A percentile compares a stretch with the other conserved stretches of the same genome.
Evolutionary conservation across 495 filamentous ascomycete species (phyloP).

Genomic region (Penicillium maclennaniae): DNA sequence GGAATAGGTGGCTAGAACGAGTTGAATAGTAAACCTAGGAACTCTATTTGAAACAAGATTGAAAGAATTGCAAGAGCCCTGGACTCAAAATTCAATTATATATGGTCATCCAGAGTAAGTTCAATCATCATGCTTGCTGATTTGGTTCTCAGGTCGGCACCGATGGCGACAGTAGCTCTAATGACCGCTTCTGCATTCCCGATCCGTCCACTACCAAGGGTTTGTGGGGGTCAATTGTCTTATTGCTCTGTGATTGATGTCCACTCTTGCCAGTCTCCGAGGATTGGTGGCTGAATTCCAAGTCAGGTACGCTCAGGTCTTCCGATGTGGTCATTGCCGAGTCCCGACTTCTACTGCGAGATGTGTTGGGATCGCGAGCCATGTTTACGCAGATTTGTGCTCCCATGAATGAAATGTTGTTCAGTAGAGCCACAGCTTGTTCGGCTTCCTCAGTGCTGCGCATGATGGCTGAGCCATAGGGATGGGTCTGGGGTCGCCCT

Average conservation of each 20-base stretch:
- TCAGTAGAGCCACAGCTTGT: constrained; percentile 26
- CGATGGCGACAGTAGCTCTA: constrained; percentile 15
- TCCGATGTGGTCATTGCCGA: not conserved
- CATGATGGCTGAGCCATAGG: constrained; percentile 32
- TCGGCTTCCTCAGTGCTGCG: constrained; percentile 34
- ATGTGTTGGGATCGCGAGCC: constrained; percentile 8
- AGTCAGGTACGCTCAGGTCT: not conserved
- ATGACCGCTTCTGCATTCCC: constrained; percentile 16
- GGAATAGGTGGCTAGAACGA: not conserved
- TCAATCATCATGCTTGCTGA: not conserved
- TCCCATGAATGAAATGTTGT: constrained; percentile 33
- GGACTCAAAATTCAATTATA: constrained; percentile 3
- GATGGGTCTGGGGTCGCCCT: constrained; percentile 13
- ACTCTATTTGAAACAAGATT: not conserved
- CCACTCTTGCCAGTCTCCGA: constrained; percentile 1
- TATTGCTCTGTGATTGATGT: not conserved
- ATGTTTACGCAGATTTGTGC: constrained; percentile 29
- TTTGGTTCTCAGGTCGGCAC: constrained; percentile 11
- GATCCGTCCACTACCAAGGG: constrained; percentile 43
- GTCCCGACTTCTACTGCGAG: constrained; percentile 14
- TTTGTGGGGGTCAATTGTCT: constrained; percentile 13
- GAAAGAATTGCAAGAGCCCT: not conserved
- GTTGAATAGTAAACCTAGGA: not conserved
- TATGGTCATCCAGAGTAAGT: not conserved
- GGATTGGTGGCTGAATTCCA: not conserved